These are phyloP conservation scores for Argentina anserina DNA, from an alignment of 306 rosid genomes.

Conservation along the genomic window DNA sequence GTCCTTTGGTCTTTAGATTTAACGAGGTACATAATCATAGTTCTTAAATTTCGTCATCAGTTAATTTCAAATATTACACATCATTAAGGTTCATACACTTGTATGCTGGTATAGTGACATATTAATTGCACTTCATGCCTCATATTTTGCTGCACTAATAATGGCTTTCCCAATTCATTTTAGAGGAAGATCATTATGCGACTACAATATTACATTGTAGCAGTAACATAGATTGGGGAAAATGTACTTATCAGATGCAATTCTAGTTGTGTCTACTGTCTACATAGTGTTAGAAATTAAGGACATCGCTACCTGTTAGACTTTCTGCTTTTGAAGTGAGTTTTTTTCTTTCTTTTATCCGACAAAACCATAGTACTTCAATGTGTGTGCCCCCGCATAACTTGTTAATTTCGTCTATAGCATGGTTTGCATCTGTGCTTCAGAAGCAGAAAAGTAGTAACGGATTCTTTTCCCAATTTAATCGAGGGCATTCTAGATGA, in stretches of 20 bases:
- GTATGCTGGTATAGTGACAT: slow-evolving; percentile 4
- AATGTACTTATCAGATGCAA: neutral
- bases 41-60: slow-evolving; percentile 4
- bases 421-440: no score
- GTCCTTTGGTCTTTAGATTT: slow-evolving; percentile 73
- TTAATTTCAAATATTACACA: slow-evolving; percentile 8
- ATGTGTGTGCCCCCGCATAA: neutral
- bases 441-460: no score
- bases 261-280: neutral
- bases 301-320: neutral
- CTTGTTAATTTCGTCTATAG: neutral
- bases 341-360: no score
- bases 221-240: neutral
- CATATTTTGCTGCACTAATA: neutral
- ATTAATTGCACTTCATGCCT: neutral
- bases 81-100: slow-evolving; percentile 10
- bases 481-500: no score
- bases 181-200: neutral
- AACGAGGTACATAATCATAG: slow-evolving; percentile 57
- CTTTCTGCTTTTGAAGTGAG: neutral
- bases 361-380: neutral
- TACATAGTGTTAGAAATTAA: neutral
- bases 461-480: no score
- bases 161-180: neutral
- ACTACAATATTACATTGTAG: neutral